These are phyloP conservation scores for Ogataea methylovora DNA, from an alignment of 805 yeast species.

Conservation along the genomic window DNA sequence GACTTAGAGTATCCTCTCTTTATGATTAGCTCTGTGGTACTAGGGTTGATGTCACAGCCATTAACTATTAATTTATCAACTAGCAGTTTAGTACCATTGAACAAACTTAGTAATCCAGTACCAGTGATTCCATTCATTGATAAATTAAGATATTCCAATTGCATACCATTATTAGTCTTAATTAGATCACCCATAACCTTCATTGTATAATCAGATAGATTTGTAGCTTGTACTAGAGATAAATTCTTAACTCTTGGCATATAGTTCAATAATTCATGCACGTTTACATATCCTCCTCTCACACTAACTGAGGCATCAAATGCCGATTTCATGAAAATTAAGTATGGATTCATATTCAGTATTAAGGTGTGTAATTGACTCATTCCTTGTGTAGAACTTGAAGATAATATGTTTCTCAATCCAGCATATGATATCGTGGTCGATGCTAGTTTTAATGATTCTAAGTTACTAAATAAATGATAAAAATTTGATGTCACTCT, in stretches of 20 bases:
- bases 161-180: neutral
- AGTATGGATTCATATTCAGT: constrained; percentile 5
- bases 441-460: constrained; percentile 5
- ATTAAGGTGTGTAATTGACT: too few species aligned
- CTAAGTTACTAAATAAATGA: constrained; percentile 4
- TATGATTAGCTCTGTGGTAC: constrained; percentile 7
- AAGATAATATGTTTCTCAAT: constrained; percentile 5
- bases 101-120: constrained; percentile 15
- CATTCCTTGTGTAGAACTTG: constrained; percentile 4
- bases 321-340: constrained; percentile 11
- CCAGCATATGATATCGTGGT: constrained; percentile 8
- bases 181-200: constrained; percentile 7
- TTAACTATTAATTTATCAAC: constrained; percentile 8
- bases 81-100: constrained; percentile 15
- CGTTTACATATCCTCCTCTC: constrained; percentile 6
- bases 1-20: constrained; percentile 8
- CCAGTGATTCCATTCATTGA: constrained; percentile 17
- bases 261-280: constrained; percentile 4
- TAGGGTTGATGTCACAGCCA: constrained; percentile 14
- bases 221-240: constrained; percentile 10
- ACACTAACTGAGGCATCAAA: constrained; percentile 5
- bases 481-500: neutral
- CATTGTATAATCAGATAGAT: constrained; percentile 13
- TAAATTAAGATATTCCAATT: constrained; percentile 8
- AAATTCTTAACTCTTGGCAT: constrained; percentile 11